phyloP scores from a whole-genome alignment of 106 monocot genomes.

The Xerophyta viscosa region DNA sequence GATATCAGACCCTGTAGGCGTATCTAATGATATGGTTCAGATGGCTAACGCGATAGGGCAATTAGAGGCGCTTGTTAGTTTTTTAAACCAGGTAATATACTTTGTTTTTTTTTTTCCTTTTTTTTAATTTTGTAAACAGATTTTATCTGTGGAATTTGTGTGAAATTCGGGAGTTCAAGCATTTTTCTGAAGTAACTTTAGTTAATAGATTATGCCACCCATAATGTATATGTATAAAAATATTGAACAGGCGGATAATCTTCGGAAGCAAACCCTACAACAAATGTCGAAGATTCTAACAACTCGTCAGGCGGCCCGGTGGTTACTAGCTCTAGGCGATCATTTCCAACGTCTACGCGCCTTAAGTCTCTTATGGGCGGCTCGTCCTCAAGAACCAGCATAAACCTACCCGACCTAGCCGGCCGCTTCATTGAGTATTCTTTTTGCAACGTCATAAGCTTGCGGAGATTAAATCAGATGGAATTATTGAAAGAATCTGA shows the following conservation, averaged over 20 bases:
- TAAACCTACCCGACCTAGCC: no score
- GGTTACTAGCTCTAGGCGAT: background rate
- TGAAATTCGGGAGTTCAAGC: no score
- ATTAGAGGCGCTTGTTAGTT: constrained; percentile 52
- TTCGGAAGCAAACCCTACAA: constrained; percentile 4
- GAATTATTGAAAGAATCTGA: no score
- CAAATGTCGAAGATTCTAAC: background rate
- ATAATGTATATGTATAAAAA: no score
- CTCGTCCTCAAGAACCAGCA: constrained; percentile 1
- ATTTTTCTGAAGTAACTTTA: no score
- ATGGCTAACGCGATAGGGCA: constrained; percentile 61
- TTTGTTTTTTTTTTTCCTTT: no score
- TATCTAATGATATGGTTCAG: constrained; percentile 51
- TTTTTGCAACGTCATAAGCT: no score
- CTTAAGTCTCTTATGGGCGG: background rate
- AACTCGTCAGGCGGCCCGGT: background rate
- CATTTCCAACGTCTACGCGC: background rate
- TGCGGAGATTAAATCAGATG: no score
- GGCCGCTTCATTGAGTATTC: no score
- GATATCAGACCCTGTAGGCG: constrained; percentile 26
- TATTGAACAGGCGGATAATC: background rate
- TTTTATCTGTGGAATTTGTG: no score
- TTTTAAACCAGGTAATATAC: constrained; percentile 83
- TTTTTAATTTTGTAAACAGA: no score
- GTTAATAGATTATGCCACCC: no score